phyloP scores from a whole-genome alignment of 1,284 basidiomycete species.

The Pseudozyma sp. region DNA sequence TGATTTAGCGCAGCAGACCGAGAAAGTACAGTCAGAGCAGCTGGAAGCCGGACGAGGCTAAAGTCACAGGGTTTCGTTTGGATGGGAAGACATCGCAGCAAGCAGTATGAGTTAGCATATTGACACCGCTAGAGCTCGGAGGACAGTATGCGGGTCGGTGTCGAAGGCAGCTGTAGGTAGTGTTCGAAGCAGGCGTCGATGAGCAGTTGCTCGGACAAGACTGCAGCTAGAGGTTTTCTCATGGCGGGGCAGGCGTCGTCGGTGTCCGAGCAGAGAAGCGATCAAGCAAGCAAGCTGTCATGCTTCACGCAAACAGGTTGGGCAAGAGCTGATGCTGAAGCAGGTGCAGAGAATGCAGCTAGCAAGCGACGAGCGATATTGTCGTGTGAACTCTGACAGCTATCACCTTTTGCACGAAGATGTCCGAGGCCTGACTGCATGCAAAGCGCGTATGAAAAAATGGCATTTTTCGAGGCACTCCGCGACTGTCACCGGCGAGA shows the following conservation, averaged over 20 bases:
- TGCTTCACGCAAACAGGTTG: background rate
- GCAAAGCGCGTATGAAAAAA: background rate
- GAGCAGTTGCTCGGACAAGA: slow-evolving; percentile 21
- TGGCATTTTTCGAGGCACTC: background rate
- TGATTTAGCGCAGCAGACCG: background rate
- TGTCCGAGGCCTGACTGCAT: background rate
- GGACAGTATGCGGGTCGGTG: slow-evolving; percentile 39
- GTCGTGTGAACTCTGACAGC: background rate
- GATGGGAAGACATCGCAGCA: background rate
- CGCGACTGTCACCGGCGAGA: background rate
- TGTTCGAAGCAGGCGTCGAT: slow-evolving; percentile 3
- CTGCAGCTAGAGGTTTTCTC: slow-evolving; percentile 23
- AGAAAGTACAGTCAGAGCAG: background rate
- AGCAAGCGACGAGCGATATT: too few relatives aligned
- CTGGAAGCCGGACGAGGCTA: background rate
- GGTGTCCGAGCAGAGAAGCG: slow-evolving; percentile 6
- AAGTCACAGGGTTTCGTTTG: background rate
- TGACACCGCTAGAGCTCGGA: slow-evolving; percentile 22
- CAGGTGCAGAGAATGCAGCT: too few relatives aligned
- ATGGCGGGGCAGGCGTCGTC: background rate
- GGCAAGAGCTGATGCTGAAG: background rate
- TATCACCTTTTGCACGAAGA: background rate
- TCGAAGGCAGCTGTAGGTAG: slow-evolving; percentile 11
- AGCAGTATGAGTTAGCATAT: background rate
- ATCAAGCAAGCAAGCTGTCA: background rate